Evolutionary conservation across 2,329 filamentous ascomycete species (phyloP), one percentile per base, ranked within the genome.

Genomic region (Fusarium napiforme): DNA sequence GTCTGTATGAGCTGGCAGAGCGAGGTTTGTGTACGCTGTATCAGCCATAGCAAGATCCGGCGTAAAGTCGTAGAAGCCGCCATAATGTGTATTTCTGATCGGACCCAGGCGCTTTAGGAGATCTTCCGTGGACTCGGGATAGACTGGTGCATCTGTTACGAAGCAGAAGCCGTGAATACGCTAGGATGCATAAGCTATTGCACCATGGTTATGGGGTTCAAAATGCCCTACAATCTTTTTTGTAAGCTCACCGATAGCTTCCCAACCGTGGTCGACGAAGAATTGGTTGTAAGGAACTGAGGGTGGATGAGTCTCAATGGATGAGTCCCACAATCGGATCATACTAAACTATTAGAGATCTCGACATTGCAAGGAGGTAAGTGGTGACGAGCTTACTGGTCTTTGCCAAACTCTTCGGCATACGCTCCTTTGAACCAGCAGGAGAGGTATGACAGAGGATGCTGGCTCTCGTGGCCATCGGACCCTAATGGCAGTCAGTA

Each of bases 11-110:
- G 93, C 92, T 26, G 91, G 90, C 6, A 99, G 88, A 2, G 91
- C 91, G 57, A 96, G 87, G 77, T 93, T 94, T 4, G 96, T 98
- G 84, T 98, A 99, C 7, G 95, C 95, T 4, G 93, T 97, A 78
- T 97, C 95, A 73, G 95, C 95, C 79, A 92, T 92, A 34, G 94
- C 92, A 30, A 98, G 88, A 81, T 98, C 93, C 9, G 95, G 93
- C 2, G 93, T 93, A 81, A 98, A 98, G 82, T 98, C 96, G 77
- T 89, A 89, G 79, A 88, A 88, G 67, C 83, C 90, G 84, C 94
- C 96, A 81, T 98, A 99, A 80, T 98, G 96, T 0, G 96, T 99
- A 69, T 92, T 87, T 23, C 95, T 90, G 77, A 98, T 95, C 72
- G 96, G 96, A 0, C 94, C 90, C 83, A 0, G 95, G 98, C 10